phyloP scores from a whole-genome alignment of 371 early-diverging fungal species.

The Mortierella polycephala region DNA sequence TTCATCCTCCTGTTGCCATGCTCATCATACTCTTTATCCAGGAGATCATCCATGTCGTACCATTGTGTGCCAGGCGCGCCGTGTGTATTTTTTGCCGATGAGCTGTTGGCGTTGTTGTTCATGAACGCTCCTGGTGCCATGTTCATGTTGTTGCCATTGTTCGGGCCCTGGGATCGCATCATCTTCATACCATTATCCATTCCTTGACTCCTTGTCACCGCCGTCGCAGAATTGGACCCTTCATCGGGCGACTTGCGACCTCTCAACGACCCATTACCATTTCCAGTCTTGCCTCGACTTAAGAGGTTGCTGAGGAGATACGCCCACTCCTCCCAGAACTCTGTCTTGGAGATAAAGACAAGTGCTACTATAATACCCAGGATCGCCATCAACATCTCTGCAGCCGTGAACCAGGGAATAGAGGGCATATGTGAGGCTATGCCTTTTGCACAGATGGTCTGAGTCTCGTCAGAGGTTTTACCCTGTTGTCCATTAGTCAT shows the following conservation, averaged over 20 bases:
- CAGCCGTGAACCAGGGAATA: slow-evolving; percentile 42
- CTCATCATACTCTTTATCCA: slow-evolving; percentile 28
- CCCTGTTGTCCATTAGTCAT: slow-evolving; percentile 1
- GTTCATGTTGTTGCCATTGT: neutral
- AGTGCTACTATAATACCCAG: slow-evolving; percentile 31
- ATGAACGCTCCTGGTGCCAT: slow-evolving; percentile 2
- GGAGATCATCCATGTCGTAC: slow-evolving; percentile 23
- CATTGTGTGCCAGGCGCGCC: slow-evolving; percentile 28
- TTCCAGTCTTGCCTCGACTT: slow-evolving; percentile 23
- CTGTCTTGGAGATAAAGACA: slow-evolving; percentile 40
- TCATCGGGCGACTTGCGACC: slow-evolving; percentile 27
- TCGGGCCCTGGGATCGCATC: too few species aligned
- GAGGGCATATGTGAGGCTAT: slow-evolving; percentile 16
- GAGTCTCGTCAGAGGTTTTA: slow-evolving; percentile 23
- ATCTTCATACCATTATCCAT: slow-evolving; percentile 2
- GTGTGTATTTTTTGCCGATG: slow-evolving; percentile 9
- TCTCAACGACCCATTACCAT: slow-evolving; percentile 11
- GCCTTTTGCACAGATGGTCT: slow-evolving; percentile 21
- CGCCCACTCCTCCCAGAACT: slow-evolving; percentile 52
- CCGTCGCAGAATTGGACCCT: neutral
- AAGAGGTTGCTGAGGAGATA: slow-evolving; percentile 28
- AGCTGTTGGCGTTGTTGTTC: slow-evolving; percentile 4
- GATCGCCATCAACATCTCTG: slow-evolving; percentile 38
- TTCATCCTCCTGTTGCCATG: slow-evolving; percentile 11
- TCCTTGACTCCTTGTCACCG: neutral